A percentile compares a stretch with the other conserved stretches of the same genome.
Conservation (phyloP, 257 asterid species). For the Anisodus tanguticus region DNA sequence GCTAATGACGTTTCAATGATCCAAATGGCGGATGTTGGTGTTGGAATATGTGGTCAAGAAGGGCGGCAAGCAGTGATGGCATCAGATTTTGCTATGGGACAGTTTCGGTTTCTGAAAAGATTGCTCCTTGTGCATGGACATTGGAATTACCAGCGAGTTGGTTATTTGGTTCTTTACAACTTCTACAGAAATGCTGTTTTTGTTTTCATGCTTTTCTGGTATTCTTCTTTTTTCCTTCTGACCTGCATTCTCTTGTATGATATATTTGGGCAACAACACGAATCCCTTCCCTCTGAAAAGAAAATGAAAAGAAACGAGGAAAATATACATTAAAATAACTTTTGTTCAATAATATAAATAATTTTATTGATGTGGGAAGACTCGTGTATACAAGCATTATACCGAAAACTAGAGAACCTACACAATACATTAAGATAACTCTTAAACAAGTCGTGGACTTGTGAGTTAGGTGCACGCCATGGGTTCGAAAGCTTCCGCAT, state of each 20-base stretch:
- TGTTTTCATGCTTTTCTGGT: conserved; percentile 99
- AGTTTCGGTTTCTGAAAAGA: conserved; percentile 83
- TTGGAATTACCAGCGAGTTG: conserved; percentile 96
- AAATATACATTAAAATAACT: neutral
- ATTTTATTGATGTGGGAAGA: neutral
- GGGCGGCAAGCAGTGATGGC: conserved; percentile 99
- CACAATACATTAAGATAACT: neutral
- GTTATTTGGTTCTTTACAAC: conserved; percentile 89
- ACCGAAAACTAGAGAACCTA: neutral
- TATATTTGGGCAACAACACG: neutral
- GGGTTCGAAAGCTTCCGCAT: no score
- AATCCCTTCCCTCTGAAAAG: neutral
- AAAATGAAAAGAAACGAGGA: conserved; percentile 16
- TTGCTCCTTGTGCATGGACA: conserved; percentile 97
- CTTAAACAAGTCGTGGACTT: neutral
- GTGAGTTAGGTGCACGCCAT: no score
- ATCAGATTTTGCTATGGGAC: conserved; percentile 99
- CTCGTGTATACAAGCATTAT: neutral
- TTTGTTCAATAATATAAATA: neutral
- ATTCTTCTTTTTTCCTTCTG: conserved; percentile 35
- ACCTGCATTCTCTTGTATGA: conserved; percentile 16
- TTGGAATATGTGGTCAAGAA: conserved; percentile 98
- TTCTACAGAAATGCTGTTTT: conserved; percentile 98
- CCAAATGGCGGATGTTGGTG: conserved; percentile 99
- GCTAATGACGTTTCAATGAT: conserved; percentile 99